These are phyloP conservation scores for Wickerhamiella australiensis DNA, from an alignment of 805 yeast species.

Conservation along the genomic window DNA sequence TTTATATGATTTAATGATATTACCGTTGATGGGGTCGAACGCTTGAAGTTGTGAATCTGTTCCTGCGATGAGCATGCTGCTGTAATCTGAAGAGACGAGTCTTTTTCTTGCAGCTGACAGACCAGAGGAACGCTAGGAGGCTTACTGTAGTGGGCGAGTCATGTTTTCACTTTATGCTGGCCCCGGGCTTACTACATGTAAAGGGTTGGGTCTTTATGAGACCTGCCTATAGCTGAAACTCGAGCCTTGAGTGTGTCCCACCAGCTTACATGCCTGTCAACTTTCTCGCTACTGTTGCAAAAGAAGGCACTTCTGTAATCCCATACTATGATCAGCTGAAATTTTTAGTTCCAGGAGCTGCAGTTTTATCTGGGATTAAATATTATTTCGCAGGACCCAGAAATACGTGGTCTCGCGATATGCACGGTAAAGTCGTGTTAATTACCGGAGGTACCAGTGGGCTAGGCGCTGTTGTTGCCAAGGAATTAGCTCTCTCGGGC, in stretches of 20 bases:
- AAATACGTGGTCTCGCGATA: conserved; percentile 85
- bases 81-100: no score
- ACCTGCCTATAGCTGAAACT: no score
- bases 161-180: neutral
- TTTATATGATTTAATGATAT: conserved; percentile 18
- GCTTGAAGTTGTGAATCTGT: conserved; percentile 14
- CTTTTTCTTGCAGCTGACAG: no score
- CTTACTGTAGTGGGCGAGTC: no score
- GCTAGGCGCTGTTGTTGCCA: conserved; percentile 63
- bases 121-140: no score
- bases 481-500: conserved; percentile 65
- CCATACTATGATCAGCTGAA: conserved; percentile 62
- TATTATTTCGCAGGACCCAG: conserved; percentile 65
- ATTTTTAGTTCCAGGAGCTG: conserved; percentile 40
- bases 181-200: neutral
- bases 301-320: conserved; percentile 61
- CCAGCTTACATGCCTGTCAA: conserved; percentile 62
- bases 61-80: conserved; percentile 8
- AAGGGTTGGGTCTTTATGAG: neutral
- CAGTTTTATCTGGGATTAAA: conserved; percentile 41
- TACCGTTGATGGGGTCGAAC: conserved; percentile 28
- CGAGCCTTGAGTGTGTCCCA: neutral
- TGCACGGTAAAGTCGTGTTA: conserved; percentile 69
- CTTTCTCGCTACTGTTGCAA: conserved; percentile 52
- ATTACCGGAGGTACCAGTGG: conserved; percentile 86